Base-by-base conservation (phyloP, 352 stramenopile genomes). In the Pythium coloratum region DNA sequence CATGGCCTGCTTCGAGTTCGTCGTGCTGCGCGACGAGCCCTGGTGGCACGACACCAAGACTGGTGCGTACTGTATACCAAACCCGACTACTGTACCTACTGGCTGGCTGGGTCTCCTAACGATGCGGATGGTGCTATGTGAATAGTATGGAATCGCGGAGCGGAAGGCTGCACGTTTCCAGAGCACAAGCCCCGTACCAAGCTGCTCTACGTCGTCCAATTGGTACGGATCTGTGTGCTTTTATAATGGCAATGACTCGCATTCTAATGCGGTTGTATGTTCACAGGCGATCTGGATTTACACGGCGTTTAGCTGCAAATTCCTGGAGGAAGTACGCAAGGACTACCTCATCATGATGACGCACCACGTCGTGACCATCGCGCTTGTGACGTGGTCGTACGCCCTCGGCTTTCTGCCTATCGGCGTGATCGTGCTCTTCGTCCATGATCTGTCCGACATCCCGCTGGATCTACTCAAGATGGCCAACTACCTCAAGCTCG, bases 331-430 rank as follows among this genome's bases (percentile, higher is more conserved):
- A 66, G 88, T 93, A 55, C 85, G 86, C 55, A 95, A 95, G 73
- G 89, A 96, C 60, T 95, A 95, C 73, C 68, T 95, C 51, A 87
- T 95, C 28, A 96, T 96, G 88, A 96, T 96, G 88, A 87, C 87
- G 2, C 88, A 96, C 73, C 88, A 96, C 68, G 80, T 94, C 32
- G 84, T 95, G 42, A 96, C 89, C 2, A 94, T 96, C 54, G 81
- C 85, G 34, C 77, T 96, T 24, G 84, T 96, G 32, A 91, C 81
- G 24, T 94, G 86, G 84, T 94, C 84, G 49, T 95, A 92, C 71
- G 76, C 76, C 1, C 71, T 94, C 33, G 84, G 88, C n/a, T 95
- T 90, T 60, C 66, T 94, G 20, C 84, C 86, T 12, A 83, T 96
- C 1, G 89, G 89, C 44, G 82, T 96, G 26, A 76, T 96, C 20